Percentiles rank a stretch among this genome's conserved stretches.
Conservation (phyloP, 176 grass and related monocot species). For the Dactylis glomerata region DNA sequence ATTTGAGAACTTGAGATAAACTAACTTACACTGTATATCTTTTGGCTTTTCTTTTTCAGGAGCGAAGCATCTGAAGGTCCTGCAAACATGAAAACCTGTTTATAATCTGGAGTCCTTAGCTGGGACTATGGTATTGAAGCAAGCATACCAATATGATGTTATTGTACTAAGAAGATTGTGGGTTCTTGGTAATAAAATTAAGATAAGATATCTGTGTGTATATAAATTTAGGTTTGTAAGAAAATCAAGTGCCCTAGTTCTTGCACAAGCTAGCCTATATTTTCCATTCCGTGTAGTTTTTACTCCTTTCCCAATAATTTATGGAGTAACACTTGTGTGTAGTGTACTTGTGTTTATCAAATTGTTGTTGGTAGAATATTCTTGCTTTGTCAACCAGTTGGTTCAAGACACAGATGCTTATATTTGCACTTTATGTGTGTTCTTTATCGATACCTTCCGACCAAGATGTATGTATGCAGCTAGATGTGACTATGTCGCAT, state of each 20-base stretch:
- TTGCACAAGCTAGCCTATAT: conserved; percentile 7
- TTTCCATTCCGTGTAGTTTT: neutral
- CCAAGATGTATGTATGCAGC: too few species aligned
- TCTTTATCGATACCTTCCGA: too few species aligned
- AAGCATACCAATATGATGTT: conserved; percentile 2
- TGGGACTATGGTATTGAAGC: conserved; percentile 23
- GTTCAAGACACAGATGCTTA: too few species aligned
- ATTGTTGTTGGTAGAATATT: conserved; percentile 16
- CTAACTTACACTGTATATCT: neutral
- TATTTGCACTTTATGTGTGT: too few species aligned
- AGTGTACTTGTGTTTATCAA: conserved; percentile 3
- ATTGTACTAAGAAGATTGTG: conserved; percentile 10
- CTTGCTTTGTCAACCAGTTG: neutral
- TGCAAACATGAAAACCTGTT: conserved; percentile 8
- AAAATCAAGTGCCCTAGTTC: neutral
- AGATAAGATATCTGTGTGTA: neutral
- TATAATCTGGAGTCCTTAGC: conserved; percentile 12
- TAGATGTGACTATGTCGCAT: too few species aligned
- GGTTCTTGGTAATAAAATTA: conserved; percentile 33
- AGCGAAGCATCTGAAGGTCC: conserved; percentile 24
- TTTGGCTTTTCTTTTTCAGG: conserved; percentile 8
- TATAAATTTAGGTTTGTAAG: conserved; percentile 7
- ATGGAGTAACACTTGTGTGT: conserved; percentile 26
- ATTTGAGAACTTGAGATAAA: neutral
- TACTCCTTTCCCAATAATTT: neutral